These are phyloP conservation scores for Cercophora samala DNA, from an alignment of 495 filamentous ascomycete species.

Conservation along the genomic window DNA sequence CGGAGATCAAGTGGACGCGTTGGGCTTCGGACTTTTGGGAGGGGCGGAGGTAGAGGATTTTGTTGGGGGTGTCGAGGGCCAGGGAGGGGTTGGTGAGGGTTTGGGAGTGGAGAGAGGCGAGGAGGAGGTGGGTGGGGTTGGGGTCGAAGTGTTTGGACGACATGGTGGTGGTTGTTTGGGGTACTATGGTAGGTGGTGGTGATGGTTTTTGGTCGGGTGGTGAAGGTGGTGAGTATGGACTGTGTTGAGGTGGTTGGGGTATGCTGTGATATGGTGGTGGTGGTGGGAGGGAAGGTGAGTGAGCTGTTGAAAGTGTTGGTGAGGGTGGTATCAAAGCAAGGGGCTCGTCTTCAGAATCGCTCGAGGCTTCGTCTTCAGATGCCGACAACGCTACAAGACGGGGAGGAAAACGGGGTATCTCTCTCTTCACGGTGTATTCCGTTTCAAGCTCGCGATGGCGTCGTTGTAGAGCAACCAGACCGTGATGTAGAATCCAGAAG, in stretches of 20 bases:
- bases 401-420: not conserved
- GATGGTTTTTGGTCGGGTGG: not conserved
- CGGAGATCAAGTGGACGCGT: conserved; percentile 79
- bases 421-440: not conserved
- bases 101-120: conserved; percentile 68
- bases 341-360: not conserved
- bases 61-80: conserved; percentile 74
- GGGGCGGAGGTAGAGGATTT: conserved; percentile 79
- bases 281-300: not conserved
- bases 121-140: conserved; percentile 76
- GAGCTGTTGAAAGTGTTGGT: not conserved
- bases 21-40: conserved; percentile 8
- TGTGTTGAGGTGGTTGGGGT: not conserved
- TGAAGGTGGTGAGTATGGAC: not conserved
- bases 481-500: not conserved
- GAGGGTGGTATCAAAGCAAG: not conserved
- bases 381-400: not conserved
- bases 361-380: not conserved
- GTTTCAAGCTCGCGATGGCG: not conserved
- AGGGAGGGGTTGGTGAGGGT: conserved; percentile 84
- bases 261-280: not conserved
- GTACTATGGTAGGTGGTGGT: not conserved
- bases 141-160: conserved; percentile 89
- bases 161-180: conserved; percentile 32
- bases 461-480: not conserved